Base-by-base conservation (phyloP, 305 asterid species). In the Andrographis paniculata region DNA sequence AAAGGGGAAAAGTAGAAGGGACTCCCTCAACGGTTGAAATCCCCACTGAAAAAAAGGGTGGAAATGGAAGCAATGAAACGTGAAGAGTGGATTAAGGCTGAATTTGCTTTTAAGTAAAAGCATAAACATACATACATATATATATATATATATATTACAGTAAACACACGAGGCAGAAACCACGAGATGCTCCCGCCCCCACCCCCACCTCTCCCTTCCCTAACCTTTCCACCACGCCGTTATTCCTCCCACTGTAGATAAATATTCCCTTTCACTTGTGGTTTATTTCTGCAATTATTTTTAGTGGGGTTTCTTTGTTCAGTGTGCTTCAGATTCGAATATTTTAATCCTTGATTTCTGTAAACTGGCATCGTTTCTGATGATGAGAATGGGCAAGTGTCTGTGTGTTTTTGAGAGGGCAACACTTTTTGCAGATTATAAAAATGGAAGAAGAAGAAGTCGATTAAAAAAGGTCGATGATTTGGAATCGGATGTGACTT, bases 51-150 rank as follows among this genome's bases (percentile, higher is more conserved):
- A 38, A 59, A 23, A 59, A 48, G n/a, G n/a, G n/a, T n/a, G n/a
- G n/a, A n/a, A n/a, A 44, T 40, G 44, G 11, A 50, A 62, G 44
- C 44, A 58, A 57, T 42, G 61, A 56, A 64, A 53, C 65, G 59
- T 64, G 65, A 64, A 27, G 64, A 59, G 67, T 46, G 62, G 55
- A 54, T 44, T 53, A 52, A 64, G 67, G 60, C 43, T 59, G 67
- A 55, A 46, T 17, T 56, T 48, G 66, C 62, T 56, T 60, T 52
- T 39, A 55, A 59, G 63, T 23, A 24, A 33, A n/a, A n/a, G n/a
- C n/a, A n/a, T n/a, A n/a, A n/a, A n/a, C n/a, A n/a, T 27, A 27
- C 0, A 10, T 5, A 0, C 13, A 6, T 33, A 13, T 2, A 13
- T n/a, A 9, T 6, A 33, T 7, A 33, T 9, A 9, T 13, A 56